A percentile compares a stretch with the other conserved stretches of the same genome.
Evolutionary conservation across 2,329 filamentous ascomycete species (phyloP).

Genomic region (Juglanconis oblonga): DNA sequence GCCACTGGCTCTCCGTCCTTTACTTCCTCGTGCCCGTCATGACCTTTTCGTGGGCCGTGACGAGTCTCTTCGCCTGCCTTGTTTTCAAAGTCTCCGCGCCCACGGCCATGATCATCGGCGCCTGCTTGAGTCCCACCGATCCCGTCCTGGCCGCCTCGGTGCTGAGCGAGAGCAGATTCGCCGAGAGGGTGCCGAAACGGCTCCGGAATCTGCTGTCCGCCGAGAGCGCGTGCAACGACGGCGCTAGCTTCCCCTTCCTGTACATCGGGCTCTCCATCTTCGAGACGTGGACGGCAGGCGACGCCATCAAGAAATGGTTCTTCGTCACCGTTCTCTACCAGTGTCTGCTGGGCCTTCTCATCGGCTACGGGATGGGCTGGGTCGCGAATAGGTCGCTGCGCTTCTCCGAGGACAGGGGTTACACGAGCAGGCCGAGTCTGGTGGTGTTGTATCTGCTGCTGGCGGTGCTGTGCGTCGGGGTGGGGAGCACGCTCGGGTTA

Average conservation of each 20-base stretch:
- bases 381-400: constrained; percentile 53
- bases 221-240: constrained; percentile 62
- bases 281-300: constrained; percentile 26
- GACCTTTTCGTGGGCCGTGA: constrained; percentile 65
- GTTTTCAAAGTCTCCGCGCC: constrained; percentile 60
- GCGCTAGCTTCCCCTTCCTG: constrained; percentile 16
- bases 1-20: constrained; percentile 34
- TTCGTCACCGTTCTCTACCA: constrained; percentile 66
- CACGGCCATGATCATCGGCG: constrained; percentile 61
- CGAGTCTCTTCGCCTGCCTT: constrained; percentile 59
- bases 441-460: constrained; percentile 28
- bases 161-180: constrained; percentile 40
- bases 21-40: constrained; percentile 66
- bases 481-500: constrained; percentile 23
- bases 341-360: constrained; percentile 61
- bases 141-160: constrained; percentile 68
- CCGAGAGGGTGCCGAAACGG: constrained; percentile 65
- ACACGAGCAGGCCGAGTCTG: constrained; percentile 11
- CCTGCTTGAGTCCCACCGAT: constrained; percentile 69
- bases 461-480: constrained; percentile 25
- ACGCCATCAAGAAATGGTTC: constrained; percentile 63
- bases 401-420: constrained; percentile 12
- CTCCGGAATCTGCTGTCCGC: constrained; percentile 62
- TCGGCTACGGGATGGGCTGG: constrained; percentile 64
- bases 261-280: constrained; percentile 10